A percentile compares a stretch with the other conserved stretches of the same genome.
These are phyloP conservation scores for Ceratonia siliqua DNA, from an alignment of 306 rosid species.

Conservation along the genomic window DNA sequence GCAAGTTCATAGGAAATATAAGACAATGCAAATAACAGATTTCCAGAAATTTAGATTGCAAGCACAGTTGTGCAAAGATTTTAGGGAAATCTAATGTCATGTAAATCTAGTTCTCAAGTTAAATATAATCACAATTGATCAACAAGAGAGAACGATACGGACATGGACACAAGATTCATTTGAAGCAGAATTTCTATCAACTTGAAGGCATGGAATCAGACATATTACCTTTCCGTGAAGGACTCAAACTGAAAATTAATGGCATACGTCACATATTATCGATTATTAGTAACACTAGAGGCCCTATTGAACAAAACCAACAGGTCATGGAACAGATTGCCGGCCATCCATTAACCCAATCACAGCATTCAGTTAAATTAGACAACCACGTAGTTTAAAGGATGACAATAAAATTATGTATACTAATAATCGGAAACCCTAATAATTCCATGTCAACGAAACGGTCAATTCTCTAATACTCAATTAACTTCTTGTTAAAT, in stretches of 20 bases:
- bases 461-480: background rate
- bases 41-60: background rate
- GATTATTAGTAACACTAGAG: background rate
- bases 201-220: background rate
- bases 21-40: background rate
- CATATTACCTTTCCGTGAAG: background rate
- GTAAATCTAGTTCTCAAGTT: background rate
- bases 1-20: constrained; percentile 3
- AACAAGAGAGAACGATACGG: no score
- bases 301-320: background rate
- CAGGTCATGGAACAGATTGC: background rate
- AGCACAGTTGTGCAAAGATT: background rate
- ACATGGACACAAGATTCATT: background rate
- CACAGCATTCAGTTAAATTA: background rate
- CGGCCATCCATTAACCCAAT: background rate
- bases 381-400: background rate
- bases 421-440: background rate
- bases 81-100: background rate
- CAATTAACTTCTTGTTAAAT: background rate
- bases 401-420: background rate
- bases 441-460: background rate
- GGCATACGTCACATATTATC: background rate
- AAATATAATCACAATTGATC: background rate
- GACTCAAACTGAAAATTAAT: background rate
- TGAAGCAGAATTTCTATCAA: background rate